Base-by-base conservation (phyloP, 2,329 filamentous ascomycete species). In the Diplodia mutila region DNA sequence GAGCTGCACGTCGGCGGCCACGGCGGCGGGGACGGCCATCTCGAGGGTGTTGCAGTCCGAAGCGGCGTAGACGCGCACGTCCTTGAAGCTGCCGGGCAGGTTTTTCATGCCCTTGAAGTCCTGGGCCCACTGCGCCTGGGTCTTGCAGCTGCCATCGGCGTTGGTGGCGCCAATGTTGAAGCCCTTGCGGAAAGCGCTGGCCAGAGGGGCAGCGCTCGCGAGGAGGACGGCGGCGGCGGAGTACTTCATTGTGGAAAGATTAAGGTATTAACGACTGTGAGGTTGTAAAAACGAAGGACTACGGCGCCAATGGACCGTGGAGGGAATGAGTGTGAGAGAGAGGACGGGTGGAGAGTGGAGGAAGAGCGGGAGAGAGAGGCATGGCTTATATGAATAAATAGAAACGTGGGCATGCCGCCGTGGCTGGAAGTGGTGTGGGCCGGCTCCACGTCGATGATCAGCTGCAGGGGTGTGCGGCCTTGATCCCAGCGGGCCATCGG, bases 1-100 rank as follows among this genome's bases (percentile, higher is more conserved):
- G 6, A 79, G 73, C 69, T 75, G 77, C 18, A 77, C 75, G 61
- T 76, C 74, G 1, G 76, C 78, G 7, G 73, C 72, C 55, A 78
- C 71, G 21, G 77, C 77, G 34, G 77, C 76, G 2, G 75, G 71
- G 69, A 79, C 75, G 7, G 77, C 77, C 29, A 69, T 55, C 4
- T 42, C 61, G 18, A 70, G 68, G 5, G 69, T 70, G 64, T 70
- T 67, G 66, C 69, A 75, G 71, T 74, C 76, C 53, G 70, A 69
- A 4, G 74, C 70, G 21, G 75, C 74, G 69, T 73, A 76, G 23
- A 76, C 67, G 16, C 74, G 71, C 27, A 71, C 73, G 48, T 68
- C 71, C 48, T 69, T 71, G 71, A 75, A 76, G 65, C 69, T 65
- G 46, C 73, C 74, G 11, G 74, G 73, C 14, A 75, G 71, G 29